Conservation (phyloP, 129 eudicot species). For the Scalesia atractyloides region DNA sequence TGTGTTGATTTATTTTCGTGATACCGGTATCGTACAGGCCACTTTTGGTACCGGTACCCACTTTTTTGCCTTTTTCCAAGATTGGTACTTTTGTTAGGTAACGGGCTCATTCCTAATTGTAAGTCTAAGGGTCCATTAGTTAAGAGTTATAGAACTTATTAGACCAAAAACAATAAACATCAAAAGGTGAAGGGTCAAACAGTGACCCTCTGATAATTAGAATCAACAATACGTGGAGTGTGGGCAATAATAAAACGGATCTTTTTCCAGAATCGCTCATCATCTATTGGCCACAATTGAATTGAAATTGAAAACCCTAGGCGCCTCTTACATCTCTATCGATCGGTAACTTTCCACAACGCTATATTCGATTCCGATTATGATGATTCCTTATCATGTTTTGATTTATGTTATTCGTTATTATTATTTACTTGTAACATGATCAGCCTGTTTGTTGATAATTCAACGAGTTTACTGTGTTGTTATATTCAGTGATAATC, state of each 20-base stretch:
- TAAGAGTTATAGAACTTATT: background rate
- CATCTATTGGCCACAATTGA: slow-evolving; percentile 21
- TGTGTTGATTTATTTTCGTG: too few relatives aligned
- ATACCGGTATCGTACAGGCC: too few relatives aligned
- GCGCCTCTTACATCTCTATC: slow-evolving; percentile 10
- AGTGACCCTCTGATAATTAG: background rate
- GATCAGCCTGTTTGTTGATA: background rate
- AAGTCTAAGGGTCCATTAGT: background rate
- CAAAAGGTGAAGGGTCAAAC: slow-evolving; percentile 8
- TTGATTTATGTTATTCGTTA: background rate
- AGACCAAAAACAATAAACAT: background rate
- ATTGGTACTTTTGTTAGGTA: too few relatives aligned
- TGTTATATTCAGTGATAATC: background rate
- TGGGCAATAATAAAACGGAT: background rate
- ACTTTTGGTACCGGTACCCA: too few relatives aligned
- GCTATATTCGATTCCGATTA: slow-evolving; percentile 11
- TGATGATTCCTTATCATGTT: background rate
- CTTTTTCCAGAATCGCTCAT: slow-evolving; percentile 2
- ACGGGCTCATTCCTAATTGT: background rate
- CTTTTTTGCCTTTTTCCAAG: too few relatives aligned
- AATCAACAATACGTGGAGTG: background rate
- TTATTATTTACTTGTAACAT: background rate
- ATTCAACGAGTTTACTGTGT: background rate
- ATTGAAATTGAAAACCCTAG: slow-evolving; percentile 24
- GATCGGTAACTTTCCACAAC: background rate